Evolutionary conservation across 805 yeast genomes (phyloP).

Genomic region (Metschnikowia picachoensis): DNA sequence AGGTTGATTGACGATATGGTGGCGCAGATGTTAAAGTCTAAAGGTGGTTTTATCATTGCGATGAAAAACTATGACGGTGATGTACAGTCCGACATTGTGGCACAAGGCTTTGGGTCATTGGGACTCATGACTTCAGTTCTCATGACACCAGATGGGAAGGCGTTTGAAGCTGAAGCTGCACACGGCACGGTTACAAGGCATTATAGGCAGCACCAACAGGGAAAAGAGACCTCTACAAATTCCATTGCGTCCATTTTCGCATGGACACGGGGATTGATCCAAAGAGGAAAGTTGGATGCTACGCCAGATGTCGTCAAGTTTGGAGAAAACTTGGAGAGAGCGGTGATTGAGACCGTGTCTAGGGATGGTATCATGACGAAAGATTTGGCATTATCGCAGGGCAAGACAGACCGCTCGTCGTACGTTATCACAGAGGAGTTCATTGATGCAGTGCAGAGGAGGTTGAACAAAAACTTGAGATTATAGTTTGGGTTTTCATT

Average conservation of each 20-base stretch:
- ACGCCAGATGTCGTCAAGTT: slow-evolving; percentile 70
- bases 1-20: slow-evolving; percentile 86
- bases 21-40: slow-evolving; percentile 82
- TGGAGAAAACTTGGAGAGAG: slow-evolving; percentile 60
- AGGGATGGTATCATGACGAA: slow-evolving; percentile 77
- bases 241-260: slow-evolving; percentile 84
- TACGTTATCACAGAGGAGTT: slow-evolving; percentile 76
- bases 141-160: slow-evolving; percentile 80
- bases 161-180: slow-evolving; percentile 85
- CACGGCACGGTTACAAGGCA: slow-evolving; percentile 89
- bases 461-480: slow-evolving; percentile 35
- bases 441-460: slow-evolving; percentile 68
- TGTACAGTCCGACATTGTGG: slow-evolving; percentile 80
- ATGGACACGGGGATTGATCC: slow-evolving; percentile 80
- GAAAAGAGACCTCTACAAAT: slow-evolving; percentile 79
- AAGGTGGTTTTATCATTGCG: slow-evolving; percentile 79
- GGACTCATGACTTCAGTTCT: slow-evolving; percentile 83
- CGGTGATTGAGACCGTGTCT: slow-evolving; percentile 70
- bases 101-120: slow-evolving; percentile 82
- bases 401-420: slow-evolving; percentile 54
- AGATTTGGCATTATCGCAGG: slow-evolving; percentile 72
- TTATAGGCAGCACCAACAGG: slow-evolving; percentile 75
- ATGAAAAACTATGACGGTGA: slow-evolving; percentile 85
- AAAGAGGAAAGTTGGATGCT: slow-evolving; percentile 72
- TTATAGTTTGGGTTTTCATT: not conserved